Evolutionary conservation across 1,284 basidiomycete species (phyloP).

Genomic region (Hypsizygus ulmarius): DNA sequence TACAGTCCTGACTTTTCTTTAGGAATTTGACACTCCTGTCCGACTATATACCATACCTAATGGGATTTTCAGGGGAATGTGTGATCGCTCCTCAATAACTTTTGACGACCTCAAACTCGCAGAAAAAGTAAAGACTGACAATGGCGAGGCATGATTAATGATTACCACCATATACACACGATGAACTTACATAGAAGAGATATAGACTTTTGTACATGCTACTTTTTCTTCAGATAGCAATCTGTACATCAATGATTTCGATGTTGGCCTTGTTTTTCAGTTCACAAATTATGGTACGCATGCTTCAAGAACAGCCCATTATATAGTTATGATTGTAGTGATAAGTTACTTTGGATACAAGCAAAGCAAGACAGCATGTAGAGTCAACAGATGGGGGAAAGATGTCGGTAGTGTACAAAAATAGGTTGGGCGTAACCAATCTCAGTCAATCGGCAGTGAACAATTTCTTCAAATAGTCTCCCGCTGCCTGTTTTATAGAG

Average conservation of each 20-base stretch:
- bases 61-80: slow-evolving; percentile 19
- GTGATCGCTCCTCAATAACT: slow-evolving; percentile 16
- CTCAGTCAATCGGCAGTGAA: slow-evolving; percentile 30
- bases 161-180: too few relatives aligned
- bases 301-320: too few relatives aligned
- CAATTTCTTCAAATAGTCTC: slow-evolving; percentile 67
- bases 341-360: slow-evolving; percentile 3
- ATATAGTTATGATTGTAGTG: too few relatives aligned
- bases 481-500: slow-evolving; percentile 59
- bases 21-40: slow-evolving; percentile 68
- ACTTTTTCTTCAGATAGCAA: too few relatives aligned
- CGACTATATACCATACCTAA: slow-evolving; percentile 52
- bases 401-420: slow-evolving; percentile 1
- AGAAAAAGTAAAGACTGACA: slow-evolving; percentile 36
- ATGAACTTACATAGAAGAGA: too few relatives aligned
- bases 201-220: too few relatives aligned
- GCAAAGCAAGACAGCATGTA: neutral
- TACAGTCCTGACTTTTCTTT: neutral
- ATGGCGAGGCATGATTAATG: slow-evolving; percentile 1
- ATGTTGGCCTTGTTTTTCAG: too few relatives aligned
- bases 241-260: too few relatives aligned
- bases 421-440: slow-evolving; percentile 2
- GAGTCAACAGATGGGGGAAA: neutral
- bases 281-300: too few relatives aligned
- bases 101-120: slow-evolving; percentile 21